Evolutionary conservation across 768 basidiomycete genomes (phyloP).

Genomic region (Pleurotus cornucopiae): DNA sequence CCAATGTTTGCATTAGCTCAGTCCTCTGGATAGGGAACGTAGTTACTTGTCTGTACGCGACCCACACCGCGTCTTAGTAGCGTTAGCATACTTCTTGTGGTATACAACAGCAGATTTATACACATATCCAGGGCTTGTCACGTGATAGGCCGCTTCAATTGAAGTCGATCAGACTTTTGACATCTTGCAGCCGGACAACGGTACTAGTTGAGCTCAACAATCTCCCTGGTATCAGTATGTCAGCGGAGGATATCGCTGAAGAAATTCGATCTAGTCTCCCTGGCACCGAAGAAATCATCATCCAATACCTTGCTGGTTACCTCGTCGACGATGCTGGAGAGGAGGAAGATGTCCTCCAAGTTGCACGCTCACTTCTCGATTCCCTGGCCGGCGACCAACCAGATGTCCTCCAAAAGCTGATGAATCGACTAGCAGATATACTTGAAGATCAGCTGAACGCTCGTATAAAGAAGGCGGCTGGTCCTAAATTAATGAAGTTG

Average conservation of each 20-base stretch:
- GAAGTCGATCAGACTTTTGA: too few species aligned
- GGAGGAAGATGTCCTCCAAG: conserved; percentile 81
- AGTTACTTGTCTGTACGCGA: too few species aligned
- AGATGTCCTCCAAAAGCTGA: conserved; percentile 61
- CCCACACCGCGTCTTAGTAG: too few species aligned
- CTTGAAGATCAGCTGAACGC: conserved; percentile 61
- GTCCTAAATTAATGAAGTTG: conserved; percentile 67
- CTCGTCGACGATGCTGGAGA: conserved; percentile 86
- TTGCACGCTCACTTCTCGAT: conserved; percentile 68
- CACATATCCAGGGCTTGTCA: too few species aligned
- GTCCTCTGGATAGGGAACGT: too few species aligned
- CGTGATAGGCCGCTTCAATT: too few species aligned
- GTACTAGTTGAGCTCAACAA: too few species aligned
- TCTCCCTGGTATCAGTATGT: conserved; percentile 35
- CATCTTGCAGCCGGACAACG: too few species aligned
- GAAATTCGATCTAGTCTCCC: conserved; percentile 69
- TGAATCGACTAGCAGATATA: conserved; percentile 56
- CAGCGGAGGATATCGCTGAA: conserved; percentile 72
- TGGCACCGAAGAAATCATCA: conserved; percentile 79
- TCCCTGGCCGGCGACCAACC: conserved; percentile 66
- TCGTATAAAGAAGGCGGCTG: conserved; percentile 53
- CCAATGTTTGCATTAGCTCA: too few species aligned
- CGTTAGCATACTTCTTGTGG: too few species aligned
- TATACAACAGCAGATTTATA: too few species aligned
- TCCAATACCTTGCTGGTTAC: conserved; percentile 85